Evolutionary conservation across 73 alveolate genomes (phyloP).

Genomic region (Paramecium sexaurelia): DNA sequence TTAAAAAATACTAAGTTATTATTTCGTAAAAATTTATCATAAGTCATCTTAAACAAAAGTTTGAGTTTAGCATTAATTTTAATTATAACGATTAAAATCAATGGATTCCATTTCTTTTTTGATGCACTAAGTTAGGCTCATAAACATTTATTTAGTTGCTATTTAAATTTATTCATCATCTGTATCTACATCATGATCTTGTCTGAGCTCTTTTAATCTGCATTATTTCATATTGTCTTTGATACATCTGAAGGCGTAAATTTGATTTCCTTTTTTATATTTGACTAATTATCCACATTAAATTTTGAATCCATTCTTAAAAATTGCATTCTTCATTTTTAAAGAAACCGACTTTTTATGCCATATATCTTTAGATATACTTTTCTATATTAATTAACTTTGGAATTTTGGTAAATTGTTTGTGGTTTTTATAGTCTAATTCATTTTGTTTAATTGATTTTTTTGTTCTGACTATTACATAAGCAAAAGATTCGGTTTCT

Average conservation of each 20-base stretch:
- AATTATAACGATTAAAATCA: neutral
- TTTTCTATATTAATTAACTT: neutral
- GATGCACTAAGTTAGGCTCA: neutral
- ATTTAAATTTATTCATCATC: slow-evolving; percentile 31
- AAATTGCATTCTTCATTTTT: slow-evolving; percentile 32
- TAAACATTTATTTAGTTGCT: neutral
- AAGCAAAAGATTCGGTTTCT: neutral
- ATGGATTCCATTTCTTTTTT: neutral
- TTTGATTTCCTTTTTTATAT: slow-evolving; percentile 30
- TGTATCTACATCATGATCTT: slow-evolving; percentile 30
- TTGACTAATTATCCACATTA: neutral
- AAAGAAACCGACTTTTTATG: neutral
- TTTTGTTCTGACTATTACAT: neutral
- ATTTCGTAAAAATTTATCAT: too few species aligned
- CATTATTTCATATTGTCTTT: slow-evolving; percentile 5
- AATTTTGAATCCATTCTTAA: slow-evolving; percentile 15
- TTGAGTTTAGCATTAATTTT: neutral
- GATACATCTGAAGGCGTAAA: neutral
- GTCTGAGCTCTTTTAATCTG: neutral
- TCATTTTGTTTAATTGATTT: neutral
- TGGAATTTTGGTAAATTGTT: too few species aligned
- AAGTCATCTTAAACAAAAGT: neutral
- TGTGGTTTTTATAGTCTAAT: neutral
- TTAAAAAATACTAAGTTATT: too few species aligned
- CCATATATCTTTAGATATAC: neutral